phyloP scores from a whole-genome alignment of 768 basidiomycete species.

The Russula brevipes region DNA sequence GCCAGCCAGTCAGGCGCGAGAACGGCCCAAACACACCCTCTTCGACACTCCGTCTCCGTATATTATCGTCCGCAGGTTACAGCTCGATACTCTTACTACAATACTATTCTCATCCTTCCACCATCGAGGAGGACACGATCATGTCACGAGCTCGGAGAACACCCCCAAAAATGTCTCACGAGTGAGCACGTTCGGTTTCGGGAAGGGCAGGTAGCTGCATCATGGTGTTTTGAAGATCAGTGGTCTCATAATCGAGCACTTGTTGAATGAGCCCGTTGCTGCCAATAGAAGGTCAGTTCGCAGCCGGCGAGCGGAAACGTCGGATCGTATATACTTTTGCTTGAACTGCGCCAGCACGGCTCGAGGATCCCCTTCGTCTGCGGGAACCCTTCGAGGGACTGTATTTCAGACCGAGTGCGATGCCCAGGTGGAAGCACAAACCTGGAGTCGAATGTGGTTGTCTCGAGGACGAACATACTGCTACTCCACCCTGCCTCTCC shows the following conservation, averaged over 20 bases:
- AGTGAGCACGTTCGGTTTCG: background rate
- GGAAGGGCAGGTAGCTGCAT: background rate
- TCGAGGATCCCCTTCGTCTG: slow-evolving; percentile 46
- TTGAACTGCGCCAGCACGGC: slow-evolving; percentile 58
- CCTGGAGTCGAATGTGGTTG: slow-evolving; percentile 51
- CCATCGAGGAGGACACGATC: too few species aligned
- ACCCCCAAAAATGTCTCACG: background rate
- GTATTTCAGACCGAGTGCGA: background rate
- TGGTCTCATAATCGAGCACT: slow-evolving; percentile 45
- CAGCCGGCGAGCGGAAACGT: background rate
- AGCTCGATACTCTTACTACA: background rate
- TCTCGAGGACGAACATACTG: slow-evolving; percentile 74
- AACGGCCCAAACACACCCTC: background rate
- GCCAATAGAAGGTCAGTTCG: background rate
- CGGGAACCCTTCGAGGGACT: slow-evolving; percentile 13
- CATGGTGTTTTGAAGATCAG: slow-evolving; percentile 8
- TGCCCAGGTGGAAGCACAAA: background rate
- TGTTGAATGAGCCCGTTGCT: slow-evolving; percentile 54
- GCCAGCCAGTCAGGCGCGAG: background rate
- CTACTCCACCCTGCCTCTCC: slow-evolving; percentile 43
- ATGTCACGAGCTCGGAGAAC: too few species aligned
- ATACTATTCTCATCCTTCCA: background rate
- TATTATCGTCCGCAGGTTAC: too few species aligned
- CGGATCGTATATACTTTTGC: slow-evolving; percentile 44
- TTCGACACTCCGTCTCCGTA: background rate